phyloP scores from a whole-genome alignment of 2,329 filamentous ascomycete genomes.

The Pleomassaria siparia region DNA sequence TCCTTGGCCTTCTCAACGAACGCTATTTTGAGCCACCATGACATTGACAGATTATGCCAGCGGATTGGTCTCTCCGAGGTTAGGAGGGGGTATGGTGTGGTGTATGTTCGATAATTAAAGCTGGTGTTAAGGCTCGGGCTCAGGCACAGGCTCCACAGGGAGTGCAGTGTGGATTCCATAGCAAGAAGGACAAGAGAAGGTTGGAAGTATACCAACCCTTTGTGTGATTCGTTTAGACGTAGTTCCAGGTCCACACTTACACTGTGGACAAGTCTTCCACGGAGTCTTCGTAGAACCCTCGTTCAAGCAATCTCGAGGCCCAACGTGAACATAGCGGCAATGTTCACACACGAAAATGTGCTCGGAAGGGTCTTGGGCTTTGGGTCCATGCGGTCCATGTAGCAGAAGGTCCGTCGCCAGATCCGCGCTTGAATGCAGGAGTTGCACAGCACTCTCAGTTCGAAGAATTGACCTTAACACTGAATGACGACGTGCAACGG shows the following conservation, averaged over 20 bases:
- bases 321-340: slow-evolving; percentile 12
- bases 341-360: slow-evolving; percentile 12
- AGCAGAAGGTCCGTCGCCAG: slow-evolving; percentile 21
- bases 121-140: neutral
- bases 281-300: neutral
- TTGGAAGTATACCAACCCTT: slow-evolving; percentile 4
- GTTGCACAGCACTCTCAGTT: slow-evolving; percentile 8
- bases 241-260: too few relatives aligned
- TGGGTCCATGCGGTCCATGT: slow-evolving; percentile 7
- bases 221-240: neutral
- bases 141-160: neutral
- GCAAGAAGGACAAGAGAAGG: slow-evolving; percentile 8
- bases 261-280: neutral
- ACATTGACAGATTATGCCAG: too few relatives aligned
- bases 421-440: slow-evolving; percentile 20
- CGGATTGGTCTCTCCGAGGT: too few relatives aligned
- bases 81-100: too few relatives aligned
- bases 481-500: too few relatives aligned
- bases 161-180: slow-evolving; percentile 9
- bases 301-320: slow-evolving; percentile 7
- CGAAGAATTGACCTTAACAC: neutral
- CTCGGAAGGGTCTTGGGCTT: slow-evolving; percentile 4
- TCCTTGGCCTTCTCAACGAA: too few relatives aligned
- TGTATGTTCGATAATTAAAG: too few relatives aligned
- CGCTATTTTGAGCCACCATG: too few relatives aligned